Conservation (phyloP, 1,139 yeast genomes). For the Nakaseomyces kungkrabaensis region DNA sequence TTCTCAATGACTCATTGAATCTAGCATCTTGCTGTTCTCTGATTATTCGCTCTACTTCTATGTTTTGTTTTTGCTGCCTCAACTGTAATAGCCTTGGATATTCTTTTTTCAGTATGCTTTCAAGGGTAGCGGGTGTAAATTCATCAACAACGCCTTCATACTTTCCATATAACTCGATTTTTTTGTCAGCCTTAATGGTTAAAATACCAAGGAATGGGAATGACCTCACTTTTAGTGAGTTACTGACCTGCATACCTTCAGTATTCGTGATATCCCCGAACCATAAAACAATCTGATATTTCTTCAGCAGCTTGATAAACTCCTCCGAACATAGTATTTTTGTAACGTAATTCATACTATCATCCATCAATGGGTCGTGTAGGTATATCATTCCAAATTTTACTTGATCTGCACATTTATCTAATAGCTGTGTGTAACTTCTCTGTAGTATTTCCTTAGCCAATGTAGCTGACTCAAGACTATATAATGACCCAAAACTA, state of each 20-base stretch:
- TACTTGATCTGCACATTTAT: conserved; percentile 20
- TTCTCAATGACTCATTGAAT: conserved; percentile 54
- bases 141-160: conserved; percentile 46
- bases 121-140: conserved; percentile 28
- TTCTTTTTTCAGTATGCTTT: conserved; percentile 41
- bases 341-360: conserved; percentile 44
- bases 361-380: conserved; percentile 65
- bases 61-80: conserved; percentile 52
- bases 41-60: conserved; percentile 49
- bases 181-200: conserved; percentile 45
- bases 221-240: conserved; percentile 59
- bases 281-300: conserved; percentile 60
- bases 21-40: conserved; percentile 72
- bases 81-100: conserved; percentile 52
- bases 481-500: conserved; percentile 21
- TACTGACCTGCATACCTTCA: conserved; percentile 79
- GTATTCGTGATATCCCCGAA: conserved; percentile 61
- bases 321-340: conserved; percentile 45
- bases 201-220: conserved; percentile 73
- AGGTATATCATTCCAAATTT: conserved; percentile 61
- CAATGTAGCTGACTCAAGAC: conserved; percentile 16
- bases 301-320: conserved; percentile 42
- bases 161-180: conserved; percentile 55
- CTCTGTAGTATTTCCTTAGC: conserved; percentile 13
- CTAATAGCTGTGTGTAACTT: conserved; percentile 22